Percentiles rank a stretch among this genome's conserved stretches.
These are phyloP conservation scores for Grigorovia humatica DNA, from an alignment of 805 yeast species.

Conservation along the genomic window DNA sequence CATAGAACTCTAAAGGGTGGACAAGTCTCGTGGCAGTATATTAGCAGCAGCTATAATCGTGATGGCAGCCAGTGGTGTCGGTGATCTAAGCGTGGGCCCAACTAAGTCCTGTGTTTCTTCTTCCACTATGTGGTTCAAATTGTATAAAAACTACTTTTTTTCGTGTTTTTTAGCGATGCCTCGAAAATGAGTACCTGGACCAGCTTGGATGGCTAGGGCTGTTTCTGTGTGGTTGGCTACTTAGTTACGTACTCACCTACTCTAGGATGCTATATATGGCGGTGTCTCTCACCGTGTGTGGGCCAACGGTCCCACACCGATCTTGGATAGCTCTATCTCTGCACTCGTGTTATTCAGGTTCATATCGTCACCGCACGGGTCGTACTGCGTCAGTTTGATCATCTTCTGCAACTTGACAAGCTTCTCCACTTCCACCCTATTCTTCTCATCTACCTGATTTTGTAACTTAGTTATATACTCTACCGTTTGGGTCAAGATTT, in stretches of 20 bases:
- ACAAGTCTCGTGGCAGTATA: background rate
- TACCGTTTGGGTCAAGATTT: slow-evolving; percentile 63
- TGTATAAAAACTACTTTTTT: background rate
- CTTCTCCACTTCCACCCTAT: slow-evolving; percentile 67
- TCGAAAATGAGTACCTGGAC: background rate
- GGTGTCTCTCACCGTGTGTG: slow-evolving; percentile 1
- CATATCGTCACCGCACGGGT: slow-evolving; percentile 20
- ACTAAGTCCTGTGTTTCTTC: background rate
- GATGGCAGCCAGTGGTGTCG: too few relatives aligned
- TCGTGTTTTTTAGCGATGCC: background rate
- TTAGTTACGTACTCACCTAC: background rate
- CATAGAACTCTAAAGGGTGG: background rate
- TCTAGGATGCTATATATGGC: background rate
- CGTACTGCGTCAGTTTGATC: background rate
- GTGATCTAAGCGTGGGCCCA: background rate
- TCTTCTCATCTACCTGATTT: slow-evolving; percentile 64
- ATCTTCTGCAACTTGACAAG: slow-evolving; percentile 43
- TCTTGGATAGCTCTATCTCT: slow-evolving; percentile 59
- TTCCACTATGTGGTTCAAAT: background rate
- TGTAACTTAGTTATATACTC: slow-evolving; percentile 62
- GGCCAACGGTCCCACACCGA: slow-evolving; percentile 77
- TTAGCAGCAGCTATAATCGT: too few relatives aligned
- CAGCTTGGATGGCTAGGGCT: background rate
- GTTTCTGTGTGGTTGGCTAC: background rate
- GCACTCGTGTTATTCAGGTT: slow-evolving; percentile 63